phyloP scores from a whole-genome alignment of 2,329 filamentous ascomycete species.

The Orbilia blumenaviensis region DNA sequence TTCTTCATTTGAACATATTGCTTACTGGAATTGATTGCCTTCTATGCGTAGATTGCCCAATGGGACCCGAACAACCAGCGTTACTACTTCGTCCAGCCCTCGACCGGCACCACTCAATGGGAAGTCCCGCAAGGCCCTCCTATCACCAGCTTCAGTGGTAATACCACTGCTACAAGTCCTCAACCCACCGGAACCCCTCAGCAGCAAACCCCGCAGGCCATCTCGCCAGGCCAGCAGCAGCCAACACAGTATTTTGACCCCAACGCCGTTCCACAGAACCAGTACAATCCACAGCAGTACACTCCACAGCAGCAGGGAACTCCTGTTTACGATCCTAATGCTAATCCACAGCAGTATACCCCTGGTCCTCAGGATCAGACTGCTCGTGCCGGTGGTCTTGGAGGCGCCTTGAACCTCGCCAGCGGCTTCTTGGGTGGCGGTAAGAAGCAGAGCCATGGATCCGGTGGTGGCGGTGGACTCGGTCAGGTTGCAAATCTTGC shows the following conservation, averaged over 20 bases:
- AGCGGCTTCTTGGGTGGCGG: constrained; percentile 17
- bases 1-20: no score
- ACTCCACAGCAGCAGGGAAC: constrained; percentile 24
- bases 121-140: constrained; percentile 54
- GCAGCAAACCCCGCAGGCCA: constrained; percentile 28
- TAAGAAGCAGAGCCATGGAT: constrained; percentile 34
- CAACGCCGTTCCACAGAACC: constrained; percentile 33
- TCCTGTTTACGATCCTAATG: constrained; percentile 33
- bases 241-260: constrained; percentile 46
- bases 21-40: no score
- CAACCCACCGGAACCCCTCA: constrained; percentile 8
- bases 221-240: constrained; percentile 18
- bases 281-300: constrained; percentile 26
- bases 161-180: constrained; percentile 16
- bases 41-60: constrained; percentile 56
- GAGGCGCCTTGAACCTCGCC: constrained; percentile 33
- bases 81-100: constrained; percentile 58
- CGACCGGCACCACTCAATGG: constrained; percentile 57
- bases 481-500: constrained; percentile 51
- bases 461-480: constrained; percentile 45
- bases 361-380: constrained; percentile 43
- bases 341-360: constrained; percentile 29
- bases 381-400: constrained; percentile 56
- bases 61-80: constrained; percentile 58
- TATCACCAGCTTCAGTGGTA: constrained; percentile 42